Evolutionary conservation across 306 rosid genomes (phyloP).

Genomic region (Astragalus glycyphyllos): DNA sequence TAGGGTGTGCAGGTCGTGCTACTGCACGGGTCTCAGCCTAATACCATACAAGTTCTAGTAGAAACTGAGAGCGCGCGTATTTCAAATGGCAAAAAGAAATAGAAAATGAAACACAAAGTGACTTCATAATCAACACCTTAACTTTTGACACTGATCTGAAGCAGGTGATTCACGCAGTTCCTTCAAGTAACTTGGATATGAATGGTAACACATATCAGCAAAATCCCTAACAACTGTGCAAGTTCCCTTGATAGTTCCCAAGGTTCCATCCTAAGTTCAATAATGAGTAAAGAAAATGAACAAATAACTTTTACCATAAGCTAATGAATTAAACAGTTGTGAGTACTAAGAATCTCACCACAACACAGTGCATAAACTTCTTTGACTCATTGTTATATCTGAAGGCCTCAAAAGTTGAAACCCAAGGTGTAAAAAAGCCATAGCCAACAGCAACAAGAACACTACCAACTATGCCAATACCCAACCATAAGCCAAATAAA

Average conservation of each 20-base stretch:
- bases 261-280: slow-evolving; percentile 75
- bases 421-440: slow-evolving; percentile 89
- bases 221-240: slow-evolving; percentile 90
- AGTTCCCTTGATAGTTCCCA: slow-evolving; percentile 82
- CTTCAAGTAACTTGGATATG: slow-evolving; percentile 72
- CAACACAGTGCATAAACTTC: slow-evolving; percentile 64
- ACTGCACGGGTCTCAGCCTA: no score
- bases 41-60: no score
- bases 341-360: slow-evolving; percentile 51
- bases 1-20: no score
- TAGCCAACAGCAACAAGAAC: slow-evolving; percentile 78
- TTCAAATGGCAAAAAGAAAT: no score
- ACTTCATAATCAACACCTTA: slow-evolving; percentile 54
- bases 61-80: no score
- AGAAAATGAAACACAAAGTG: neutral
- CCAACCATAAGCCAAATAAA: slow-evolving; percentile 83
- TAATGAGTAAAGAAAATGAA: slow-evolving; percentile 1
- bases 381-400: slow-evolving; percentile 63
- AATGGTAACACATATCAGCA: slow-evolving; percentile 79
- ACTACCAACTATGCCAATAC: slow-evolving; percentile 76
- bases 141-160: slow-evolving; percentile 57
- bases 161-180: slow-evolving; percentile 71
- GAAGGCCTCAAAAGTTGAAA: slow-evolving; percentile 89
- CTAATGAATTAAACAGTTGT: slow-evolving; percentile 27
- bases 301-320: neutral